Percentiles rank a stretch among this genome's conserved stretches.
Conservation (phyloP, 2,329 filamentous ascomycete genomes). For the Pleoardoris graminearum region DNA sequence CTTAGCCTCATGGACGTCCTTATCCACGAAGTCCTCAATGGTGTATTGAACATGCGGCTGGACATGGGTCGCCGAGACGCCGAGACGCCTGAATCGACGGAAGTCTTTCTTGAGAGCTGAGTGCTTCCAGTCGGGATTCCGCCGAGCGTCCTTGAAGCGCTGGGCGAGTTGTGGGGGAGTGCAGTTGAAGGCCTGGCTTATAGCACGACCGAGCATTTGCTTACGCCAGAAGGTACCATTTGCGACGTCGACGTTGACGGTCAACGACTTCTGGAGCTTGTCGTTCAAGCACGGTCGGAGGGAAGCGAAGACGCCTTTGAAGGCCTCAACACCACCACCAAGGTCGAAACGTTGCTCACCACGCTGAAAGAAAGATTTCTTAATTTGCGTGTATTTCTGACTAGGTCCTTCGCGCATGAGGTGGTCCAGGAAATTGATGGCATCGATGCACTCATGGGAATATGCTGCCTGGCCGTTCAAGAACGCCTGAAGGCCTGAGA, state of each 20-base stretch:
- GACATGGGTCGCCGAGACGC: slow-evolving; percentile 47
- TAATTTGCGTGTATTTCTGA: slow-evolving; percentile 68
- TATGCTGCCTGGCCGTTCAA: slow-evolving; percentile 58
- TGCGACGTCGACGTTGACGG: slow-evolving; percentile 87
- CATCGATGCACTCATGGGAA: slow-evolving; percentile 68
- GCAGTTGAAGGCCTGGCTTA: slow-evolving; percentile 37
- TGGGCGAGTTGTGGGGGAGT: slow-evolving; percentile 34
- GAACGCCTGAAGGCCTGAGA: slow-evolving; percentile 69
- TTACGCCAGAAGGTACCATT: slow-evolving; percentile 85
- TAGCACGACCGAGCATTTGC: slow-evolving; percentile 38
- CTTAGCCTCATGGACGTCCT: slow-evolving; percentile 49
- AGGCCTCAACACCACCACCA: slow-evolving; percentile 70
- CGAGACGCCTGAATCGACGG: slow-evolving; percentile 48
- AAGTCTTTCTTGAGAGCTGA: slow-evolving; percentile 42
- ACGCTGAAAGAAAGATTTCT: slow-evolving; percentile 77
- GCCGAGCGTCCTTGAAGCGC: slow-evolving; percentile 23
- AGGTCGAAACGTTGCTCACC: slow-evolving; percentile 57
- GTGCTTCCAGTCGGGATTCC: slow-evolving; percentile 27
- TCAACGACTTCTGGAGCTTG: slow-evolving; percentile 61
- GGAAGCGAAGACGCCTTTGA: slow-evolving; percentile 88
- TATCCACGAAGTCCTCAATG: slow-evolving; percentile 54
- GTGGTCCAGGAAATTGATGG: slow-evolving; percentile 90
- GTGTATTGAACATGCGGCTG: slow-evolving; percentile 49
- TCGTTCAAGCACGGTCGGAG: slow-evolving; percentile 70
- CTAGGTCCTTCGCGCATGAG: slow-evolving; percentile 80